These are phyloP conservation scores for Mycena latifolia DNA, from an alignment of 768 basidiomycete genomes.

Conservation along the genomic window DNA sequence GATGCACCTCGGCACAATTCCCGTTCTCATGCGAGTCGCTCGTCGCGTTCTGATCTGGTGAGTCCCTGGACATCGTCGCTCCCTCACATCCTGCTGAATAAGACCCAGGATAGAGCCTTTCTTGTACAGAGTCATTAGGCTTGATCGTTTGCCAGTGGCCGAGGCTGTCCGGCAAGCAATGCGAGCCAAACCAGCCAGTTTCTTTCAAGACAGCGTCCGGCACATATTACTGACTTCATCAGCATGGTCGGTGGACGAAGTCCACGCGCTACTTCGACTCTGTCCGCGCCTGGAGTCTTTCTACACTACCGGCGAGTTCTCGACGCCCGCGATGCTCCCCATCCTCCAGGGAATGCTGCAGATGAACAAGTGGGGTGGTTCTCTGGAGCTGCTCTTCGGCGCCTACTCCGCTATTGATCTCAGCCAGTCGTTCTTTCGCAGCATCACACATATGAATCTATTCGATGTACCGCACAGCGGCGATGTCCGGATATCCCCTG, in stretches of 20 bases:
- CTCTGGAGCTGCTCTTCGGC: slow-evolving; percentile 12
- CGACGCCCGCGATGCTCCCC: background rate
- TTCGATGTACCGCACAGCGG: slow-evolving; percentile 7
- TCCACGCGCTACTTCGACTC: slow-evolving; percentile 3
- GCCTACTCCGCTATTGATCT: background rate
- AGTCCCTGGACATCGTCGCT: background rate
- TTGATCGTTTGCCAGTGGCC: background rate
- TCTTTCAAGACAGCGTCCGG: slow-evolving; percentile 17
- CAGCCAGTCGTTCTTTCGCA: slow-evolving; percentile 1
- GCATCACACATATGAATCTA: slow-evolving; percentile 27
- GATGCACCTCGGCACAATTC: slow-evolving; percentile 1
- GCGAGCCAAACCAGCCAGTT: slow-evolving; percentile 18
- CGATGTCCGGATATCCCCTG: background rate
- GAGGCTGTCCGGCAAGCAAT: slow-evolving; percentile 5
- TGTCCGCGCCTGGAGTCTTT: slow-evolving; percentile 6
- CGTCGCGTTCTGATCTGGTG: slow-evolving; percentile 16
- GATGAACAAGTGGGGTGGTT: background rate
- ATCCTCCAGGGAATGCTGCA: background rate
- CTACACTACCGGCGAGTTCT: background rate
- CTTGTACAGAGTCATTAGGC: slow-evolving; percentile 16
- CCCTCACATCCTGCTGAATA: background rate
- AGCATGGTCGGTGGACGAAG: background rate
- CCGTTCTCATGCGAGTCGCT: slow-evolving; percentile 10
- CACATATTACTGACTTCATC: slow-evolving; percentile 7
- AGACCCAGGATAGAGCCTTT: slow-evolving; percentile 26